Conservation (phyloP, 805 yeast species). For the Wickerhamiella hasegawae region DNA sequence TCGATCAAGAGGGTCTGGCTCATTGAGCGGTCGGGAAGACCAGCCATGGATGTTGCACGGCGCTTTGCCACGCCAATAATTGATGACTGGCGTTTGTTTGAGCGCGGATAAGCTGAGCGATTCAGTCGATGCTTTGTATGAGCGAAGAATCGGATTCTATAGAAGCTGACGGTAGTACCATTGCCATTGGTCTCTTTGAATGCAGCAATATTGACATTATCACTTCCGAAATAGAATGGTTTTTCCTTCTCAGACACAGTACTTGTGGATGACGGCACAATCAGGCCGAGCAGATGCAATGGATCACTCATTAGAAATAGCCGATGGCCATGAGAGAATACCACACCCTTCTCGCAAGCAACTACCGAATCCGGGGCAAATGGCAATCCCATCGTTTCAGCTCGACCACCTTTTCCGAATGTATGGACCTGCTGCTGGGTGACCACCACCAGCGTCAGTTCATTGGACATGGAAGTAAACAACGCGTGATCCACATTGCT, state of each 20-base stretch:
- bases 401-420: constrained; percentile 43
- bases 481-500: constrained; percentile 40
- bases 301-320: constrained; percentile 66
- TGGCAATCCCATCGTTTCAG: constrained; percentile 50
- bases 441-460: constrained; percentile 39
- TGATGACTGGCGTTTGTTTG: too few relatives aligned
- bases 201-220: constrained; percentile 38
- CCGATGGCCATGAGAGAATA: constrained; percentile 28
- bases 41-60: background rate
- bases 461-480: constrained; percentile 34
- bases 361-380: constrained; percentile 45
- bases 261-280: constrained; percentile 56
- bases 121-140: too few relatives aligned
- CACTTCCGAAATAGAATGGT: constrained; percentile 36
- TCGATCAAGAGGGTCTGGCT: too few relatives aligned
- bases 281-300: constrained; percentile 51
- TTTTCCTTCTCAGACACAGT: constrained; percentile 43
- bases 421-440: constrained; percentile 44
- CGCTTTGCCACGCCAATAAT: too few relatives aligned
- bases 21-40: too few relatives aligned
- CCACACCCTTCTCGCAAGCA: constrained; percentile 50
- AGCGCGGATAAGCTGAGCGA: too few relatives aligned
- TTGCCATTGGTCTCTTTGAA: constrained; percentile 33
- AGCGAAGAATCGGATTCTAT: too few relatives aligned
- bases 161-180: too few relatives aligned